Evolutionary conservation across 2,329 filamentous ascomycete genomes (phyloP).

Genomic region (Cladophialophora yegresii): DNA sequence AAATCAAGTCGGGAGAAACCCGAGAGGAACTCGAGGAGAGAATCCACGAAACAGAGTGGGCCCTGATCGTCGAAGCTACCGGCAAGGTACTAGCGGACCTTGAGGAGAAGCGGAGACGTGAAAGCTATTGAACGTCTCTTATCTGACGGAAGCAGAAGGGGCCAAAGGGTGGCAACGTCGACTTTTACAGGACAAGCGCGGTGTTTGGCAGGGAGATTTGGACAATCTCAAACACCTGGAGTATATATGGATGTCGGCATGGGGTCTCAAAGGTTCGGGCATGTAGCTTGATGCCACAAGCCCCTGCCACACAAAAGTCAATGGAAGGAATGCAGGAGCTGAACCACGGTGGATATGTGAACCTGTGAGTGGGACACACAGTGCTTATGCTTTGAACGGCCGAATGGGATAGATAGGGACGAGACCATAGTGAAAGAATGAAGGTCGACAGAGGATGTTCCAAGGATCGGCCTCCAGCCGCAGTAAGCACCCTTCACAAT

Average conservation of each 20-base stretch:
- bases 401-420: not conserved
- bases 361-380: not conserved
- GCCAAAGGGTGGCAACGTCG: not conserved
- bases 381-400: not conserved
- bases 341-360: not conserved
- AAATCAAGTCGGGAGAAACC: constrained; percentile 63
- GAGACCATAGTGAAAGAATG: not conserved
- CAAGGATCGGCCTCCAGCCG: not conserved
- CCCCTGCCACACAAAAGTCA: not conserved
- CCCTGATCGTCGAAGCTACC: constrained; percentile 75
- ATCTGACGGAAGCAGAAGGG: not conserved
- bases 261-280: not conserved
- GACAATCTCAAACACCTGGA: constrained; percentile 1
- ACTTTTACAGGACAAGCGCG: constrained; percentile 11
- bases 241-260: not conserved
- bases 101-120: constrained; percentile 23
- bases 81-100: constrained; percentile 49
- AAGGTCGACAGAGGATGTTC: not conserved
- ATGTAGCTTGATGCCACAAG: not conserved
- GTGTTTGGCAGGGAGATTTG: constrained; percentile 13
- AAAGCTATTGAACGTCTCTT: constrained; percentile 10
- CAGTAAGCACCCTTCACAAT: not conserved
- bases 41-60: constrained; percentile 76
- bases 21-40: constrained; percentile 68
- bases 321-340: not conserved